Percentiles rank a stretch among this genome's conserved stretches.
phyloP scores from a whole-genome alignment of 768 basidiomycete genomes.

The Steccherinum ochraceum region DNA sequence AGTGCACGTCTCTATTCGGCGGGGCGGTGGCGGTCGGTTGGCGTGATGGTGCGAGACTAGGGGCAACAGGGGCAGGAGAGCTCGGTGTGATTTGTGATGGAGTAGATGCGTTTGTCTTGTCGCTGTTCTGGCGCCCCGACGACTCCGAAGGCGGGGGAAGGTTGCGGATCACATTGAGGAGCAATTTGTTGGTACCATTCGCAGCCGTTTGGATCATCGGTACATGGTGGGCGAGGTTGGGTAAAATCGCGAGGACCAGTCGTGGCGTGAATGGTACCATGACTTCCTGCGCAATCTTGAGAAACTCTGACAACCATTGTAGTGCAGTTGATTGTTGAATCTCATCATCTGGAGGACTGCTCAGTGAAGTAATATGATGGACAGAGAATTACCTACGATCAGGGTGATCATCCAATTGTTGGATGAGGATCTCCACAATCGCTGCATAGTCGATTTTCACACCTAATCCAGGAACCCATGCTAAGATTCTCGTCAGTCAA shows the following conservation, averaged over 20 bases:
- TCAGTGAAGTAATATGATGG: not conserved
- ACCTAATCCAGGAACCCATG: slow-evolving; percentile 92
- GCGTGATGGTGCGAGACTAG: slow-evolving; percentile 15
- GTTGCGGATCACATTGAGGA: slow-evolving; percentile 80
- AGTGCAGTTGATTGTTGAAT: slow-evolving; percentile 94
- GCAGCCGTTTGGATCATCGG: slow-evolving; percentile 86
- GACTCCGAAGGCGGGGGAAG: slow-evolving; percentile 68
- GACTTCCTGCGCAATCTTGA: slow-evolving; percentile 82
- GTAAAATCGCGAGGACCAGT: slow-evolving; percentile 87
- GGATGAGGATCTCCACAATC: slow-evolving; percentile 88
- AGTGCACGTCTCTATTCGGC: slow-evolving; percentile 39
- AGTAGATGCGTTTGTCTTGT: slow-evolving; percentile 16
- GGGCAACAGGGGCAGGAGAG: slow-evolving; percentile 51
- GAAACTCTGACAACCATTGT: slow-evolving; percentile 87
- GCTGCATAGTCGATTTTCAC: slow-evolving; percentile 87
- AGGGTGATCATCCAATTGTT: slow-evolving; percentile 83
- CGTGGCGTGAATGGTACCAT: slow-evolving; percentile 94
- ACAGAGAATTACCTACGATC: slow-evolving; percentile 23
- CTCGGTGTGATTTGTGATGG: slow-evolving; percentile 26
- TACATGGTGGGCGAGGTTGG: slow-evolving; percentile 90
- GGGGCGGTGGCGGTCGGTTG: slow-evolving; percentile 15
- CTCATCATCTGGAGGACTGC: slow-evolving; percentile 63
- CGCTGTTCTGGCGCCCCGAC: slow-evolving; percentile 23
- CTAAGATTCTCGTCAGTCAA: slow-evolving; percentile 29
- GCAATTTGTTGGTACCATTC: slow-evolving; percentile 75